Conservation (phyloP, 169 alveolate species). For the Plasmodium berghei region DNA sequence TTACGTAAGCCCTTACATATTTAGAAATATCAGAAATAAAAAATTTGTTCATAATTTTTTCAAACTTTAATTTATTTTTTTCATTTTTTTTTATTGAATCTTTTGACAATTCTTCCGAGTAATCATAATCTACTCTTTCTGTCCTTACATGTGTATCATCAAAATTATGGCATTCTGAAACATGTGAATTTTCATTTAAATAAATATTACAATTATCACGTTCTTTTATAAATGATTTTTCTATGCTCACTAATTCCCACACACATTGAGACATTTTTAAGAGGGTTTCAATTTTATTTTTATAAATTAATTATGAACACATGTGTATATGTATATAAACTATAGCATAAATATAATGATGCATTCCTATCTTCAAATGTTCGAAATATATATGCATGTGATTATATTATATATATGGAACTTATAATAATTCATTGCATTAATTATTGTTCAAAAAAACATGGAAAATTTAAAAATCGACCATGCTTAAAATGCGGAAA, state of each 20-base stretch:
- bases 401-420: neutral
- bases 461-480: neutral
- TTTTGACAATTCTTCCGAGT: conserved; percentile 23
- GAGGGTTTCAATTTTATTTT: no score
- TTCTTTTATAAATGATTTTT: conserved; percentile 36
- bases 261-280: conserved; percentile 61
- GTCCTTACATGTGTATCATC: conserved; percentile 3
- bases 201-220: conserved; percentile 13
- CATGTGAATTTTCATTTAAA: neutral
- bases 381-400: no score
- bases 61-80: conserved; percentile 53
- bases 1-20: conserved; percentile 65
- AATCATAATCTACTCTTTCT: conserved; percentile 58
- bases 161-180: conserved; percentile 8
- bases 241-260: conserved; percentile 66
- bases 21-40: conserved; percentile 69
- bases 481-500: neutral
- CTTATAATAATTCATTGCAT: conserved; percentile 15
- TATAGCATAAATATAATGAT: no score
- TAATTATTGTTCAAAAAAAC: conserved; percentile 17
- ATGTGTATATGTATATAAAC: no score
- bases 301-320: no score
- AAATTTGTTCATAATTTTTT: conserved; percentile 59
- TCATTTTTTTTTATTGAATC: conserved; percentile 36
- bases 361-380: no score